Conservation (phyloP, 306 rosid genomes). For the Medicago lupulina region DNA sequence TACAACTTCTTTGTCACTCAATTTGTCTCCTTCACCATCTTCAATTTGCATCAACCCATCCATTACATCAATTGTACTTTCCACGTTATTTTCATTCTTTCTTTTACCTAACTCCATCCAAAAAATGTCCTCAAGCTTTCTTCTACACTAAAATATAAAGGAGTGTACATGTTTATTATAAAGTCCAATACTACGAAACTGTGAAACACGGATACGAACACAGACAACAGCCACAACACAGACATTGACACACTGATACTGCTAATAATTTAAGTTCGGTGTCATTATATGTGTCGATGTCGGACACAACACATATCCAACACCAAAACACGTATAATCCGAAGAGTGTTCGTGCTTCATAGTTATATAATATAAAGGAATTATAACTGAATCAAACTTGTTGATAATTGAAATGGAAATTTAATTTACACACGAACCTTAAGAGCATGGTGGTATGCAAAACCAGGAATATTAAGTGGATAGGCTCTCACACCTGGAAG, state of each 20-base stretch:
- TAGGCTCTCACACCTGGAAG: slow-evolving; percentile 49
- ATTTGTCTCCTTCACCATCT: slow-evolving; percentile 46
- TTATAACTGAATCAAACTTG: not conserved
- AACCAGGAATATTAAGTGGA: slow-evolving; percentile 53
- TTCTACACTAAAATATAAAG: slow-evolving; percentile 40
- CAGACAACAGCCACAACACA: too few species aligned
- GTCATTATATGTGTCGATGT: too few species aligned
- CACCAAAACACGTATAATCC: too few species aligned
- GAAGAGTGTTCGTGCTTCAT: too few species aligned
- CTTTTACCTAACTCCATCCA: slow-evolving; percentile 49
- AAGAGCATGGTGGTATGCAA: slow-evolving; percentile 39
- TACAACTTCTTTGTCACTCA: slow-evolving; percentile 51
- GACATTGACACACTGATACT: too few species aligned
- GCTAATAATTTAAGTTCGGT: too few species aligned
- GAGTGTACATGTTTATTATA: not conserved
- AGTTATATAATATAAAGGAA: too few species aligned
- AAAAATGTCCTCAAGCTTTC: slow-evolving; percentile 50
- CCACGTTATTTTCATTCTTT: slow-evolving; percentile 25
- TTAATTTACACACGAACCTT: not conserved
- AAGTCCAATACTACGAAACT: too few species aligned
- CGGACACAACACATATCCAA: too few species aligned
- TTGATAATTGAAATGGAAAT: not conserved
- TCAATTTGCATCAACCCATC: slow-evolving; percentile 54
- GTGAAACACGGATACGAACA: too few species aligned
- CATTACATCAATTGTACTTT: slow-evolving; percentile 49